These are phyloP conservation scores for Blastobotrys malaysiensis DNA, from an alignment of 1,139 yeast species.

Conservation along the genomic window DNA sequence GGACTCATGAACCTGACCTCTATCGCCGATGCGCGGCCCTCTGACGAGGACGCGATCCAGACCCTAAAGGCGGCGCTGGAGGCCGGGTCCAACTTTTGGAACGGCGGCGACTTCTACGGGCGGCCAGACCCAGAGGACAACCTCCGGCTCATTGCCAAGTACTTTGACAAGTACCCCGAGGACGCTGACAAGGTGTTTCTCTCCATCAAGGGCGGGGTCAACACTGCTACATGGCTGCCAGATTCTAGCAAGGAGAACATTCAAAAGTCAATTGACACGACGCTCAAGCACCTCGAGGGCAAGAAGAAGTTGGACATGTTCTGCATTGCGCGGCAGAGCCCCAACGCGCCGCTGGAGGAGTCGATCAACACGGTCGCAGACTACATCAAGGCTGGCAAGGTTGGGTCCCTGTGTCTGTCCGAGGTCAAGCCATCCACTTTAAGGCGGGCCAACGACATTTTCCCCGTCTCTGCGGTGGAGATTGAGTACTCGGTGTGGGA, in stretches of 20 bases:
- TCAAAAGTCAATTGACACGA: conserved; percentile 38
- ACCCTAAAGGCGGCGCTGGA: conserved; percentile 45
- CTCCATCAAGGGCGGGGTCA: conserved; percentile 63
- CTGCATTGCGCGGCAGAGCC: conserved; percentile 66
- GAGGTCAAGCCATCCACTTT: conserved; percentile 64
- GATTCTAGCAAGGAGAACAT: neutral
- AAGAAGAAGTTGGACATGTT: conserved; percentile 43
- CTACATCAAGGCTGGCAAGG: conserved; percentile 31
- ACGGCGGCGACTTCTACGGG: conserved; percentile 80
- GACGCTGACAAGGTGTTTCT: conserved; percentile 48
- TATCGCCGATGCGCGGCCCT: conserved; percentile 41
- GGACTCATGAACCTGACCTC: conserved; percentile 65
- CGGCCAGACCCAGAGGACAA: conserved; percentile 42
- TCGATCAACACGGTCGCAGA: conserved; percentile 27
- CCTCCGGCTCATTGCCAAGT: conserved; percentile 50
- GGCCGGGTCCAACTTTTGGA: conserved; percentile 53
- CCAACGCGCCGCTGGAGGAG: conserved; percentile 35
- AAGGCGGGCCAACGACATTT: conserved; percentile 45
- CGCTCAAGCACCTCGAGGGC: conserved; percentile 42
- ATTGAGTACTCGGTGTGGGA: conserved; percentile 66
- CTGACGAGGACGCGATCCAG: conserved; percentile 44
- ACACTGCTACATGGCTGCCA: conserved; percentile 18
- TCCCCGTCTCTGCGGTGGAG: conserved; percentile 63
- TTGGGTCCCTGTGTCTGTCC: conserved; percentile 62
- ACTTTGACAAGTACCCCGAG: conserved; percentile 53